A percentile compares a stretch with the other conserved stretches of the same genome.
Evolutionary conservation across 768 basidiomycete genomes (phyloP).

Genomic region (Russula virescens): DNA sequence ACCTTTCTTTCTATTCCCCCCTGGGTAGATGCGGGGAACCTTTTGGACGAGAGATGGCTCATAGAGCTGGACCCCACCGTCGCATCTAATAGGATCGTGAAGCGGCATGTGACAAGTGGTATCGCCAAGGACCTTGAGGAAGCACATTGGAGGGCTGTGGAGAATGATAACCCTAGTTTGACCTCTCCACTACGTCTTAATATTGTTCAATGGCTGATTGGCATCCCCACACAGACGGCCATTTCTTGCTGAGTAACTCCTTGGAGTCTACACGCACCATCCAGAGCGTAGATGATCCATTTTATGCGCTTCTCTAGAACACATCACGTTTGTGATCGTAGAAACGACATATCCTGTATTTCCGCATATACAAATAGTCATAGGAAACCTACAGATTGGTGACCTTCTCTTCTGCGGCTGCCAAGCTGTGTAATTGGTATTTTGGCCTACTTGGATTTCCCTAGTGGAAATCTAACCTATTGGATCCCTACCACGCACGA

Average conservation of each 20-base stretch:
- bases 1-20: conserved; percentile 65
- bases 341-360: not conserved
- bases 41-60: conserved; percentile 78
- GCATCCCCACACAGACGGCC: conserved; percentile 35
- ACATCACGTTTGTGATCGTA: not conserved
- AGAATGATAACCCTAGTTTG: conserved; percentile 75
- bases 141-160: conserved; percentile 63
- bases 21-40: conserved; percentile 59
- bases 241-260: conserved; percentile 37
- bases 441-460: too few species aligned
- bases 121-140: conserved; percentile 60
- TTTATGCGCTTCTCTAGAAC: conserved; percentile 15
- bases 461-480: too few species aligned
- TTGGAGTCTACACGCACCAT: conserved; percentile 39
- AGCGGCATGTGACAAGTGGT: conserved; percentile 72
- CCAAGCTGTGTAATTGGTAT: too few species aligned
- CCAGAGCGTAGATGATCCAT: conserved; percentile 39
- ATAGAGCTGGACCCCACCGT: conserved; percentile 51
- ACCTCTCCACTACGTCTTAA: not conserved
- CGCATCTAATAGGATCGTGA: conserved; percentile 56
- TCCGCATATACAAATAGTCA: not conserved
- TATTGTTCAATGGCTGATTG: not conserved
- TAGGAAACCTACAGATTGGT: too few species aligned
- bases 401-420: too few species aligned
- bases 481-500: too few species aligned